These are phyloP conservation scores for Sphaerosporella brunnea DNA, from an alignment of 495 filamentous ascomycete genomes.

Conservation along the genomic window DNA sequence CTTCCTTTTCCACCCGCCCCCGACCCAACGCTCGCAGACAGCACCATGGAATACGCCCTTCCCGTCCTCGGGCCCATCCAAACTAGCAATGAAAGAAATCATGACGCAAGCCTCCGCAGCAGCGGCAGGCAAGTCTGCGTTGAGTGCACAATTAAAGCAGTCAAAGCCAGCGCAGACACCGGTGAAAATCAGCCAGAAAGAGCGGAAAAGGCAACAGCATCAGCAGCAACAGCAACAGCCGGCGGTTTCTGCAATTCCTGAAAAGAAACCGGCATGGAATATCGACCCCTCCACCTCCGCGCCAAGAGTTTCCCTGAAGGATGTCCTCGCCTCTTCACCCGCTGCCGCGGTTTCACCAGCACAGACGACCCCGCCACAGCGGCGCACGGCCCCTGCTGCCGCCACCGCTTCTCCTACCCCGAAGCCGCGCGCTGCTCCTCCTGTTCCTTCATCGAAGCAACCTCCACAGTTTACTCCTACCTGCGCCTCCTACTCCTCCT, in stretches of 20 bases:
- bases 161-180: conserved; percentile 28
- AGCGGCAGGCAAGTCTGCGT: conserved; percentile 39
- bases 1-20: neutral
- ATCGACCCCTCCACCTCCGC: conserved; percentile 6
- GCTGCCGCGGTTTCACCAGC: conserved; percentile 23
- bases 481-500: conserved; percentile 29
- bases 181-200: conserved; percentile 67
- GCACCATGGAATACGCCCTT: too few species aligned
- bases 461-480: too few species aligned
- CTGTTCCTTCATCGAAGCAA: conserved; percentile 32
- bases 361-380: conserved; percentile 8
- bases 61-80: too few species aligned
- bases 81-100: conserved; percentile 66
- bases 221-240: conserved; percentile 41
- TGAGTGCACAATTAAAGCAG: conserved; percentile 58
- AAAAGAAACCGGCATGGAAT: conserved; percentile 15
- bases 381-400: neutral
- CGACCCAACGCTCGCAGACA: too few species aligned
- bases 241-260: conserved; percentile 17
- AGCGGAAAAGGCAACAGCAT: conserved; percentile 67
- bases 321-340: conserved; percentile 23
- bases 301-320: conserved; percentile 27
- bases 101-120: conserved; percentile 53
- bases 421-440: conserved; percentile 6
- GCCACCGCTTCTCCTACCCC: conserved; percentile 4